These are phyloP conservation scores for Mucor irregularis DNA, from an alignment of 371 early-diverging fungal species.

Conservation along the genomic window DNA sequence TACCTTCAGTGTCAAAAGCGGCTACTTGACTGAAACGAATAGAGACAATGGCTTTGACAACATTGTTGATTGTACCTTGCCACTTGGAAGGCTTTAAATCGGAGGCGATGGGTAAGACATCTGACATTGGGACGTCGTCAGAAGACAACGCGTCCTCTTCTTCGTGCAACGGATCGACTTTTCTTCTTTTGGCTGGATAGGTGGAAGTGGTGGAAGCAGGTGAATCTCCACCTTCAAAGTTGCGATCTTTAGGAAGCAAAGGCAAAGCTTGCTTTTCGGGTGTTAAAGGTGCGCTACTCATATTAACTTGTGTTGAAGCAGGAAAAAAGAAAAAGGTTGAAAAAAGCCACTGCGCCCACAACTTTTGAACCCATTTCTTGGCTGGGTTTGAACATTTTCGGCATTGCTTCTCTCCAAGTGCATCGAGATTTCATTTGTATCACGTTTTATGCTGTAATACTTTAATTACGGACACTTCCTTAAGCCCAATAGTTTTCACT, in stretches of 20 bases:
- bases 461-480: too few relatives aligned
- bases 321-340: background rate
- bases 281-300: constrained; percentile 18
- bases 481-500: too few relatives aligned
- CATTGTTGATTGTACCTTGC: constrained; percentile 67
- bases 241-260: constrained; percentile 35
- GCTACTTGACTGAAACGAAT: constrained; percentile 74
- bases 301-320: background rate
- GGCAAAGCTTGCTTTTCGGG: constrained; percentile 13
- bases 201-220: constrained; percentile 28
- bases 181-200: constrained; percentile 38
- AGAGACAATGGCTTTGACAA: constrained; percentile 78
- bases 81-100: constrained; percentile 46
- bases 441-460: too few relatives aligned
- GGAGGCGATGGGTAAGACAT: constrained; percentile 11
- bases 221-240: constrained; percentile 46
- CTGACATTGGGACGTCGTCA: constrained; percentile 13
- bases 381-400: too few relatives aligned
- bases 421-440: too few relatives aligned
- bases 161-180: constrained; percentile 15
- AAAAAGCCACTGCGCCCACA: too few relatives aligned
- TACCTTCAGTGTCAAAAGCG: constrained; percentile 82
- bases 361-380: too few relatives aligned
- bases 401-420: too few relatives aligned
- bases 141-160: constrained; percentile 9